These are phyloP conservation scores for Suillus alpinus DNA, from an alignment of 768 basidiomycete species.

Conservation along the genomic window DNA sequence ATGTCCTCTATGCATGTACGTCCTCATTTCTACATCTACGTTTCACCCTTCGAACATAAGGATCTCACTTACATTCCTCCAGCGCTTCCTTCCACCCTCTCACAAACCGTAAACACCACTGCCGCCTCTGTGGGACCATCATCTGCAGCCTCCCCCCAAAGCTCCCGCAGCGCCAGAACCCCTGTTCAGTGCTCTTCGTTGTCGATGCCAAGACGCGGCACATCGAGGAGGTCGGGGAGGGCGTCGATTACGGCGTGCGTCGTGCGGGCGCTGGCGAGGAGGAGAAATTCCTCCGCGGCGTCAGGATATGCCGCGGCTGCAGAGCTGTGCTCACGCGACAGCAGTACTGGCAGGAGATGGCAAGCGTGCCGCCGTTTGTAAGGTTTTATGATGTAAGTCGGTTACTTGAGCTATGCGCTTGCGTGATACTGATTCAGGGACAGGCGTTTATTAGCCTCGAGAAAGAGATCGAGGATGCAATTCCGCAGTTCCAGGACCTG, in stretches of 20 bases:
- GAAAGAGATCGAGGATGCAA: constrained; percentile 82
- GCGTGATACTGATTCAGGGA: neutral
- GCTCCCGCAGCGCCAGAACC: constrained; percentile 57
- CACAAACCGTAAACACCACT: constrained; percentile 95
- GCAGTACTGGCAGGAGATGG: constrained; percentile 70
- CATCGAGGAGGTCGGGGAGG: constrained; percentile 84
- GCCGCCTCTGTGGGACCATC: constrained; percentile 88
- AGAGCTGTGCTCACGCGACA: constrained; percentile 79
- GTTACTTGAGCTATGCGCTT: neutral
- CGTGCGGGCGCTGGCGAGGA: constrained; percentile 47
- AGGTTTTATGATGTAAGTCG: constrained; percentile 65
- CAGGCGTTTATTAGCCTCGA: constrained; percentile 75
- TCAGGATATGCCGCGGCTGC: constrained; percentile 85
- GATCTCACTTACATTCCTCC: constrained; percentile 9
- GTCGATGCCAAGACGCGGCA: constrained; percentile 74
- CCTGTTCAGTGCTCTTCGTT: constrained; percentile 81
- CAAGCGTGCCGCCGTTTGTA: constrained; percentile 56
- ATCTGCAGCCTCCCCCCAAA: constrained; percentile 88
- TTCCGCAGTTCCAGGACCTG: constrained; percentile 89
- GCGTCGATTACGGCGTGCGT: constrained; percentile 80
- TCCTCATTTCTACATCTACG: constrained; percentile 4
- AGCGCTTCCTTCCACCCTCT: constrained; percentile 81
- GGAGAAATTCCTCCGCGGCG: constrained; percentile 84
- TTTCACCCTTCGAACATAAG: neutral
- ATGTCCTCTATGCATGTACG: constrained; percentile 85